Conservation (phyloP, 768 basidiomycete genomes). For the Naganishia friedmannii region DNA sequence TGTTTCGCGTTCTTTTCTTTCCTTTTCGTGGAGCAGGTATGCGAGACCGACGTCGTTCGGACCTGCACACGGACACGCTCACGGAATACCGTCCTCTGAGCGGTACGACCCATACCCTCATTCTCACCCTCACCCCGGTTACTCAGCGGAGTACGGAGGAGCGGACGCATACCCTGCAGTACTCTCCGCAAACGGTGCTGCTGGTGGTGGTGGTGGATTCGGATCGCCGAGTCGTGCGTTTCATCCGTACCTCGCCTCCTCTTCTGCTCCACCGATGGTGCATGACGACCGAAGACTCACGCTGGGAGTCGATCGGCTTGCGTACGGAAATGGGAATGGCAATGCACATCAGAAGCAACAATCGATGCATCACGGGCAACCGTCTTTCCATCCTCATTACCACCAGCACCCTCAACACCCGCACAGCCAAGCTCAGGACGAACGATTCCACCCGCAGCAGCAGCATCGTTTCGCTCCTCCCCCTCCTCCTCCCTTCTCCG, state of each 20-base stretch:
- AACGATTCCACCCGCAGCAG: neutral
- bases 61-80: neutral
- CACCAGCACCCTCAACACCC: too few relatives aligned
- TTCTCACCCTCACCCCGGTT: too few relatives aligned
- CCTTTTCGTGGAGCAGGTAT: neutral
- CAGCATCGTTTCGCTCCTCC: neutral
- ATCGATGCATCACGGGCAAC: neutral
- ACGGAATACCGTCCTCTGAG: neutral
- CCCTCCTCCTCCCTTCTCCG: neutral
- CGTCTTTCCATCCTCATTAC: too few relatives aligned
- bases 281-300: neutral
- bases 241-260: neutral
- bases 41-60: constrained; percentile 7
- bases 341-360: neutral
- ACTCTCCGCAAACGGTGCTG: neutral
- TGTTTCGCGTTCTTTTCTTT: neutral
- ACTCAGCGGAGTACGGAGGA: neutral
- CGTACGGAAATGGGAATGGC: neutral
- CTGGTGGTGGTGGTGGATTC: neutral
- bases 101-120: constrained; percentile 18
- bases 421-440: too few relatives aligned
- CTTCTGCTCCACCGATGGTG: neutral
- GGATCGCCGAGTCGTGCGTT: neutral
- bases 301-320: neutral
- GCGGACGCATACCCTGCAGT: neutral